A percentile compares a stretch with the other conserved stretches of the same genome.
These are phyloP conservation scores for Malus orientalis DNA, from an alignment of 306 rosid species.

Conservation along the genomic window DNA sequence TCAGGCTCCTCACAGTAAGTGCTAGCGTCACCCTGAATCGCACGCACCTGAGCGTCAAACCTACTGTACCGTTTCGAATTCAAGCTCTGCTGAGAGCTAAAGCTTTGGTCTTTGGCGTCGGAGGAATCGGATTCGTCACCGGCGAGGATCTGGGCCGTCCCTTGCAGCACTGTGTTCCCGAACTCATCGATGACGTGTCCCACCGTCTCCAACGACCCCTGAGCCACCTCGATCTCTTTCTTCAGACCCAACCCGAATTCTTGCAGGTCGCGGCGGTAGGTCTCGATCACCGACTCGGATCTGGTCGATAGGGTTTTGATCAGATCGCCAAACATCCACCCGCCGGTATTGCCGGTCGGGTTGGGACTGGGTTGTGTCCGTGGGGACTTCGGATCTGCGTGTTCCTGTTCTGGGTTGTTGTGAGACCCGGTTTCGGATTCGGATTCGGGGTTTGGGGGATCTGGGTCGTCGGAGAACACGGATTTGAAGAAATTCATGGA, in stretches of 20 bases:
- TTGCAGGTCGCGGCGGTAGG: conserved; percentile 82
- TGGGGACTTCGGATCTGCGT: conserved; percentile 29
- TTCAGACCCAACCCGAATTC: conserved; percentile 68
- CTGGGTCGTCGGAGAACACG: conserved; percentile 65
- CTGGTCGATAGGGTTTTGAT: conserved; percentile 45
- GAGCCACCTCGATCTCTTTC: conserved; percentile 85
- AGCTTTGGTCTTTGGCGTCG: conserved; percentile 17
- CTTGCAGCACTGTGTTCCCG: conserved; percentile 65
- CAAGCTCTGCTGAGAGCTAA: conserved; percentile 24
- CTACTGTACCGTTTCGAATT: conserved; percentile 54
- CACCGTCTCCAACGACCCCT: conserved; percentile 66
- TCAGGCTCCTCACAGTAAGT: conserved; percentile 65
- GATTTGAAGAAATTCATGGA: conserved; percentile 81
- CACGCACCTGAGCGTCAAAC: conserved; percentile 62
- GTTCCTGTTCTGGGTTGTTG: conserved; percentile 6
- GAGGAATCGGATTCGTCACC: conserved; percentile 63
- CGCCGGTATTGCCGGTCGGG: background rate
- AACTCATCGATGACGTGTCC: conserved; percentile 62
- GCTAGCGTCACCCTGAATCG: conserved; percentile 49
- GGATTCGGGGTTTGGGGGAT: conserved; percentile 17
- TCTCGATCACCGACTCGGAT: conserved; percentile 81
- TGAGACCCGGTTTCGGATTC: conserved; percentile 6
- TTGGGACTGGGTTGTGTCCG: conserved; percentile 2
- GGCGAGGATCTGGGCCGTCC: conserved; percentile 69
- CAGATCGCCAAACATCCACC: conserved; percentile 78